Percentiles rank a stretch among this genome's conserved stretches.
Conservation (phyloP, 768 basidiomycete species). For the Boletus subcaerulescens region DNA sequence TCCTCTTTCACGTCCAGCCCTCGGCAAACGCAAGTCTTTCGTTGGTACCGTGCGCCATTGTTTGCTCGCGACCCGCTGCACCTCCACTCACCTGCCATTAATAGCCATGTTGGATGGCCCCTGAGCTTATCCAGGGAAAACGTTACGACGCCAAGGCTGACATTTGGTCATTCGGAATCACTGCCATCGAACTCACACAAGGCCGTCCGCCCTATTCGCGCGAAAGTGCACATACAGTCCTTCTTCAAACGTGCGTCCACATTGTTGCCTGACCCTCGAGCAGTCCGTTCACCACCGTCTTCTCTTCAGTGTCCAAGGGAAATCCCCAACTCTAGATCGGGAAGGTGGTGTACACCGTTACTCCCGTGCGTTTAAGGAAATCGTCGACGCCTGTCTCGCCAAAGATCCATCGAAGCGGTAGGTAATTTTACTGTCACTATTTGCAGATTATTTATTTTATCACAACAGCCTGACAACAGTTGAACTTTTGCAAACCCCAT, state of each 20-base stretch:
- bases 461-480: slow-evolving; percentile 68
- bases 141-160: slow-evolving; percentile 86
- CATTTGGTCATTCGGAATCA: slow-evolving; percentile 96
- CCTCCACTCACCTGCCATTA: slow-evolving; percentile 1
- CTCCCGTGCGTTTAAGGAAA: slow-evolving; percentile 77
- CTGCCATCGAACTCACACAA: slow-evolving; percentile 85
- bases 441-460: not conserved
- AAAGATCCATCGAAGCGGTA: slow-evolving; percentile 83
- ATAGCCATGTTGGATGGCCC: slow-evolving; percentile 96
- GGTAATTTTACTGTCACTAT: slow-evolving; percentile 1
- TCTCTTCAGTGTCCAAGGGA: slow-evolving; percentile 61
- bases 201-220: slow-evolving; percentile 84
- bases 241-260: slow-evolving; percentile 65
- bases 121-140: slow-evolving; percentile 83
- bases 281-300: not conserved
- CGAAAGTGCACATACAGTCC: slow-evolving; percentile 67
- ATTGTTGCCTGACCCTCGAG: not conserved
- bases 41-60: slow-evolving; percentile 73
- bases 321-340: slow-evolving; percentile 73
- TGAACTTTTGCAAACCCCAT: slow-evolving; percentile 71
- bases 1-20: slow-evolving; percentile 35
- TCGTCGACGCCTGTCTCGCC: slow-evolving; percentile 75
- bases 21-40: slow-evolving; percentile 86
- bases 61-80: not conserved
- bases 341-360: slow-evolving; percentile 71